Evolutionary conservation across 2,329 filamentous ascomycete species (phyloP).

Genomic region (Aureobasidium sp.): DNA sequence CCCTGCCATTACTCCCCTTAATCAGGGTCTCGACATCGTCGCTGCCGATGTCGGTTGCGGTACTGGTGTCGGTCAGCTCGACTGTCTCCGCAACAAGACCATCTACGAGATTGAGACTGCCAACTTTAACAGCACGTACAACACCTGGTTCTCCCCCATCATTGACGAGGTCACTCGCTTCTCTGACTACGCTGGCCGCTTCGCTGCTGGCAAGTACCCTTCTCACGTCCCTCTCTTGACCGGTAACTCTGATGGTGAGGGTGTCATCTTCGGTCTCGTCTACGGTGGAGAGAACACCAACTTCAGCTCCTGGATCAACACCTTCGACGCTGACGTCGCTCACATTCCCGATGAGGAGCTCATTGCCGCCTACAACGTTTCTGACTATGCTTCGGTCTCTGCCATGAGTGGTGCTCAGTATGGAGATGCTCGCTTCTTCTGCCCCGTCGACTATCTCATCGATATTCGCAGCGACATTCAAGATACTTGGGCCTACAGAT

Average conservation of each 20-base stretch:
- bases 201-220: slow-evolving; percentile 10
- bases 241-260: slow-evolving; percentile 11
- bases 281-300: slow-evolving; percentile 22
- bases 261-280: slow-evolving; percentile 8
- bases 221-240: slow-evolving; percentile 11
- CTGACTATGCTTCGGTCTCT: slow-evolving; percentile 32
- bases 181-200: slow-evolving; percentile 12
- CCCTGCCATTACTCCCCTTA: slow-evolving; percentile 32
- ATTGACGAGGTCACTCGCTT: slow-evolving; percentile 13
- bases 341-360: slow-evolving; percentile 32
- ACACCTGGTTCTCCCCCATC: slow-evolving; percentile 16
- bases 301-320: slow-evolving; percentile 39
- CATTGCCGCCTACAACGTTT: slow-evolving; percentile 29
- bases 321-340: slow-evolving; percentile 36
- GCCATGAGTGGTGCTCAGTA: slow-evolving; percentile 36
- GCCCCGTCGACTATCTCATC: slow-evolving; percentile 10
- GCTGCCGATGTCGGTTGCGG: slow-evolving; percentile 33
- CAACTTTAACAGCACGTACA: slow-evolving; percentile 26
- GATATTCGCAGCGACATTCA: not conserved
- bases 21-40: slow-evolving; percentile 33
- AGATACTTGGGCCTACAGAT: slow-evolving; percentile 27
- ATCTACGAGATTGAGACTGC: slow-evolving; percentile 27
- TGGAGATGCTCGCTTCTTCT: slow-evolving; percentile 32
- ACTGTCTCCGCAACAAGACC: slow-evolving; percentile 32
- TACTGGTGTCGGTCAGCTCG: slow-evolving; percentile 28